Conservation (phyloP, 768 basidiomycete species). For the Cyathus striatus region DNA sequence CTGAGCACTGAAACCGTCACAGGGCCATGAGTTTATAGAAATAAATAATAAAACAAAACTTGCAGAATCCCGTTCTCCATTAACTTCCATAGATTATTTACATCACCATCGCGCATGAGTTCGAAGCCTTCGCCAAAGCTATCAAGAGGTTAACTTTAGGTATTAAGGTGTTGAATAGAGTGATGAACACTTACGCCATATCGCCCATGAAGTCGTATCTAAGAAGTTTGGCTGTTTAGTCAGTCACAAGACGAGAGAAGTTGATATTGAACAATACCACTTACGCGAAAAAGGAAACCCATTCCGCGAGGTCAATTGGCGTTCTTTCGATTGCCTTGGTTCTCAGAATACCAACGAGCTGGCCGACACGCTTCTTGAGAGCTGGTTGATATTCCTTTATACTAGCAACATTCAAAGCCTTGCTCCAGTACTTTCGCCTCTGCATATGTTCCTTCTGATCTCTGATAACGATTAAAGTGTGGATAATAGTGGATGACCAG, state of each 20-base stretch:
- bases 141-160: background rate
- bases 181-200: conserved; percentile 24
- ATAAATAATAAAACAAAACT: background rate
- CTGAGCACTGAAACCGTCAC: background rate
- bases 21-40: background rate
- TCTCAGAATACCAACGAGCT: conserved; percentile 24
- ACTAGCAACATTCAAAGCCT: conserved; percentile 31
- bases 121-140: conserved; percentile 30
- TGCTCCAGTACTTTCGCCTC: conserved; percentile 38
- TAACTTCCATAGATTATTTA: conserved; percentile 10
- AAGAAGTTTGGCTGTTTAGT: background rate
- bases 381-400: conserved; percentile 34
- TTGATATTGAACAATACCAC: background rate
- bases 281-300: conserved; percentile 21
- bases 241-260: background rate
- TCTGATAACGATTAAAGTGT: conserved; percentile 15
- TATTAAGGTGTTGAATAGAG: background rate
- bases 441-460: conserved; percentile 27
- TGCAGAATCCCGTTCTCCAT: background rate
- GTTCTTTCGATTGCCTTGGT: background rate
- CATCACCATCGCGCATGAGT: conserved; percentile 28
- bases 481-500: background rate
- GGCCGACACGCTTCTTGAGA: conserved; percentile 19
- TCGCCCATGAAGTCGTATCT: conserved; percentile 35
- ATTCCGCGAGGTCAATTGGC: conserved; percentile 4